Evolutionary conservation across 495 filamentous ascomycete genomes (phyloP), one percentile per base, ranked within the genome.

Genomic region (Aspergillus steynii): DNA sequence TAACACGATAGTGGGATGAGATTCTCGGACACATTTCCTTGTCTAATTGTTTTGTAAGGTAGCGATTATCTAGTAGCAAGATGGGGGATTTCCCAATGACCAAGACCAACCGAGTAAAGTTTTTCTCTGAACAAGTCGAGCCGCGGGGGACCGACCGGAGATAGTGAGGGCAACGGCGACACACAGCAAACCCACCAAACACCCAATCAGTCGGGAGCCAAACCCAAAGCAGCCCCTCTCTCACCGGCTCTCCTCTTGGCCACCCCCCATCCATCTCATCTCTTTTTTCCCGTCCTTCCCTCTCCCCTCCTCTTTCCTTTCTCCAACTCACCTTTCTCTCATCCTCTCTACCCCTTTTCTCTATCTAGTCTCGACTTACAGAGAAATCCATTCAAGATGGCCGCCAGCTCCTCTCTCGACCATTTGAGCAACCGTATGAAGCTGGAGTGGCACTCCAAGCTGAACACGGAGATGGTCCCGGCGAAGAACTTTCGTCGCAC

Each of bases 401-500:
- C 77, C 56, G 74, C 74, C 66, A 77, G 66, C 49, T 83, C 74
- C 66, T 88, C 91, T 68, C 83, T 95, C 69, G 90, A 93, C 73
- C 92, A 96, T 74, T 83, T 96, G 71, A 79, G 83, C 68, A 92
- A 90, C 71, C 79, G 83, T 75, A 93, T 90, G 78, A 89, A 88
- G 80, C 89, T 96, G 67, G 89, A 95, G 80, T 99, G 95, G 95
- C 87, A 96, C 65, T 86, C 91, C 69, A 83, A 88, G 78, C 82
- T 90, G 58, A 85, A 86, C 79, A 93, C 91, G 58, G 87, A 92
- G 66, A 89, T 88, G 78, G 81, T 86, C 53, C 92, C 94, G 32
- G 80, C 84, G 51, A 89, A 89, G 80, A 91, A 92, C 81, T 94
- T 93, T 74, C 91, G 95, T 64, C 90, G 96, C 61, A 96, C 96